Base-by-base conservation (phyloP, 1,139 yeast species). In the Blastobotrys proliferans region DNA sequence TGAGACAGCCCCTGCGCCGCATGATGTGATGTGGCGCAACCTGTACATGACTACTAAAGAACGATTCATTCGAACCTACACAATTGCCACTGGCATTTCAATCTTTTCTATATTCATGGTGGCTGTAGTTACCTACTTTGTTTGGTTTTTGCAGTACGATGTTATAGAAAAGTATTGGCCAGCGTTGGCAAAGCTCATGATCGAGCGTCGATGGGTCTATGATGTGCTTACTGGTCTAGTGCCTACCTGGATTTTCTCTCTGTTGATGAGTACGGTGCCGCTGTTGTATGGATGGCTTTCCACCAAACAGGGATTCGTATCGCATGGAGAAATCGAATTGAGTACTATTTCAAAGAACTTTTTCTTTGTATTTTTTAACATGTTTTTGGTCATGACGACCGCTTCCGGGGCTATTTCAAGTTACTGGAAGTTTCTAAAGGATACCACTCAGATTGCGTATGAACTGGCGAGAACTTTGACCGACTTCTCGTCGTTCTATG, bases 1-100 rank as follows among this genome's bases (percentile, higher is more conserved):
- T 6, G 73, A 71, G 38, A 68, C 85, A 38, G 95, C 95, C 0
- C 95, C 95, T 0, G 90, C 95, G 1, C 95, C 95, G 2, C 81
- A 81, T 50, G 96, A 86, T 60, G 79, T 86, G 18, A 72, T 83
- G 41, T 86, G 96, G 96, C 77, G 78, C 36, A 83, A 84, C 54
- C 64, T 85, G 34, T 75, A 81, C 52, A 63, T 84, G 57, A 72
- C 84, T 10, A 68, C 81, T 35, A 64, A 63, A 37, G 76, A 81
- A 52, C 69, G 86, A 26, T 66, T 81, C 46, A 45, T 77, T 1
- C 68, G 87, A 43, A 76, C 78, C 9, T 81, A 83, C 50, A 40
- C 75, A 2, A 79, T 87, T 19, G 83, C 90, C 5, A 50, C 81
- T 11, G 58, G 79, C 25, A 83, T 84, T 49, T 79, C 83, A 11